These are phyloP conservation scores for Neltuma alba DNA, from an alignment of 306 rosid genomes.

Conservation along the genomic window DNA sequence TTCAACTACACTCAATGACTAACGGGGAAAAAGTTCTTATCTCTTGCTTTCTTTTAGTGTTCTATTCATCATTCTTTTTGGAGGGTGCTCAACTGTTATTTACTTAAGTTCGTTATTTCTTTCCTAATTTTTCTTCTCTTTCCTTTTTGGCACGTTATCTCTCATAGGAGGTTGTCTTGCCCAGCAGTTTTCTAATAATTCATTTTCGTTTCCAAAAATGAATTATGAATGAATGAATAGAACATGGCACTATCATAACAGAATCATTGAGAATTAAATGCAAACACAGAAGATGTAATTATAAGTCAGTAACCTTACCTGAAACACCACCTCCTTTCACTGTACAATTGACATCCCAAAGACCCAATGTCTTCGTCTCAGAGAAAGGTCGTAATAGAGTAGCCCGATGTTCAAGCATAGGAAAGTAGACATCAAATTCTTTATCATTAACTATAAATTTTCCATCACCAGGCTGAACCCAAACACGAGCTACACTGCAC, in stretches of 20 bases:
- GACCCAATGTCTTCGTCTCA: conserved; percentile 93
- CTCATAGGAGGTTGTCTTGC: background rate
- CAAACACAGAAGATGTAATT: background rate
- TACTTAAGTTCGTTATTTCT: background rate
- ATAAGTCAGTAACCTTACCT: conserved; percentile 49
- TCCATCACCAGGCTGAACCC: conserved; percentile 90
- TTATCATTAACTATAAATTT: conserved; percentile 77
- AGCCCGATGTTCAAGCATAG: conserved; percentile 95
- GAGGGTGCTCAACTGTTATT: background rate
- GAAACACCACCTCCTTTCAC: conserved; percentile 94
- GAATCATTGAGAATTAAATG: conserved; percentile 16
- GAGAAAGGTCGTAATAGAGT: conserved; percentile 92
- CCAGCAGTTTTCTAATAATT: background rate
- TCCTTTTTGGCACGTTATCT: background rate
- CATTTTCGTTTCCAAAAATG: background rate
- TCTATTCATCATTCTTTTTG: background rate
- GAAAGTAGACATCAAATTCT: conserved; percentile 90
- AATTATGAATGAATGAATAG: background rate
- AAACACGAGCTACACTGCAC: conserved; percentile 95
- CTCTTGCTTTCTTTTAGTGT: background rate
- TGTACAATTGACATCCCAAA: conserved; percentile 84
- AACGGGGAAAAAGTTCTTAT: background rate
- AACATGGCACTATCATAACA: conserved; percentile 2
- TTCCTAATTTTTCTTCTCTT: background rate
- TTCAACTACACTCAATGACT: background rate